Evolutionary conservation across 2,329 filamentous ascomycete genomes (phyloP).

Genomic region (Spiromastix sp.): DNA sequence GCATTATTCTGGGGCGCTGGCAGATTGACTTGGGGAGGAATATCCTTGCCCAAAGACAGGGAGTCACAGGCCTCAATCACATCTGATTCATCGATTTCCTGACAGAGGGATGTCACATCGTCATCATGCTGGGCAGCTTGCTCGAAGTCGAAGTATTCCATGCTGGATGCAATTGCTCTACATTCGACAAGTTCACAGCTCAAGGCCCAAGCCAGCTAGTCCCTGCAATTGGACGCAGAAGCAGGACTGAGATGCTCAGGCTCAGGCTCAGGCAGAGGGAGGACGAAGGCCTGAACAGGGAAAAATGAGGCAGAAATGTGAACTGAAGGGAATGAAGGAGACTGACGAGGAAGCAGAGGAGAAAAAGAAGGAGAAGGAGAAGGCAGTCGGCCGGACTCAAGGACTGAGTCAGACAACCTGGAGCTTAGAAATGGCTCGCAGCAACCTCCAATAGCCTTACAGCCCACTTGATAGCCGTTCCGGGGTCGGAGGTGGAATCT

Average conservation of each 20-base stretch:
- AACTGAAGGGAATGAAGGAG: not conserved
- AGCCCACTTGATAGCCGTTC: no score
- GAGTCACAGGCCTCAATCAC: conserved; percentile 28
- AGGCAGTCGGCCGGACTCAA: no score
- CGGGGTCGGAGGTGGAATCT: no score
- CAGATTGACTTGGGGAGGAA: conserved; percentile 24
- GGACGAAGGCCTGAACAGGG: not conserved
- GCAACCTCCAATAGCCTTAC: no score
- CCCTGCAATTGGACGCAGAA: not conserved
- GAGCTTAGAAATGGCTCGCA: no score
- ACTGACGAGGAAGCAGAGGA: not conserved
- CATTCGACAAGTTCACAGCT: not conserved
- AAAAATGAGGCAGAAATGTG: not conserved
- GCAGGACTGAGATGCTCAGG: not conserved
- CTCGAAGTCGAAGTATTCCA: conserved; percentile 41
- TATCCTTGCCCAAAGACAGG: conserved; percentile 31
- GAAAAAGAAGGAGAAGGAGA: conserved; percentile 1
- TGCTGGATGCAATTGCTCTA: conserved; percentile 10
- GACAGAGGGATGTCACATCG: conserved; percentile 28
- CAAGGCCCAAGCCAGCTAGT: not conserved
- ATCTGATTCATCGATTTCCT: conserved; percentile 29
- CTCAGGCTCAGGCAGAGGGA: not conserved
- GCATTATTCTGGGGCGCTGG: conserved; percentile 17
- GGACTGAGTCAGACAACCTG: no score
- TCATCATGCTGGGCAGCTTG: conserved; percentile 31